phyloP scores from a whole-genome alignment of 176 grass and related monocot species.

The Juncus inflexus region DNA sequence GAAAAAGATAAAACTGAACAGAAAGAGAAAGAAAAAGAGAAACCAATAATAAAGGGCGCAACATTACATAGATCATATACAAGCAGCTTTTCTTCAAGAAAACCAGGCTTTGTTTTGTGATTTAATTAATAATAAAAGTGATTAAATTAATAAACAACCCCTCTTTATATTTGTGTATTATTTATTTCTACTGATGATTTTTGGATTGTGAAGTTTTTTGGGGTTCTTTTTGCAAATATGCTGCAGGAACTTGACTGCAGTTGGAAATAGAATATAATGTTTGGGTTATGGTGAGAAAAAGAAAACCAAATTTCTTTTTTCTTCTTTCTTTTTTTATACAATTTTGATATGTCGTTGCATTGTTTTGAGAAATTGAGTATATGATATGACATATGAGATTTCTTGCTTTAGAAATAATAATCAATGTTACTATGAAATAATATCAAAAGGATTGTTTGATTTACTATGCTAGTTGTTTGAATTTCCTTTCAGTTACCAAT shows the following conservation, averaged over 20 bases:
- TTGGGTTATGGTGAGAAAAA: too few relatives aligned
- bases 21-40: conserved; percentile 32
- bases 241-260: conserved; percentile 3
- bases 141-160: conserved; percentile 1
- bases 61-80: conserved; percentile 57
- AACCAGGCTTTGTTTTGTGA: conserved; percentile 59
- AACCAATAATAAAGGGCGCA: conserved; percentile 31
- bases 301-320: too few relatives aligned
- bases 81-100: conserved; percentile 50
- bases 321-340: too few relatives aligned
- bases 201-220: conserved; percentile 4
- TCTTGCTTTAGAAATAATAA: too few relatives aligned
- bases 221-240: conserved; percentile 6
- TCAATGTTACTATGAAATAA: too few relatives aligned
- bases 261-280: background rate
- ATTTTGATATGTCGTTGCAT: too few relatives aligned
- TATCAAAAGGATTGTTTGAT: too few relatives aligned
- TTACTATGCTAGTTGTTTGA: too few relatives aligned
- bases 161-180: background rate
- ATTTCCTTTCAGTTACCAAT: too few relatives aligned
- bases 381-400: too few relatives aligned
- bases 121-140: background rate
- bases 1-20: conserved; percentile 21
- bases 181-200: background rate
- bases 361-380: too few relatives aligned